phyloP scores from a whole-genome alignment of 345 rosid species.

The Citrus medica region DNA sequence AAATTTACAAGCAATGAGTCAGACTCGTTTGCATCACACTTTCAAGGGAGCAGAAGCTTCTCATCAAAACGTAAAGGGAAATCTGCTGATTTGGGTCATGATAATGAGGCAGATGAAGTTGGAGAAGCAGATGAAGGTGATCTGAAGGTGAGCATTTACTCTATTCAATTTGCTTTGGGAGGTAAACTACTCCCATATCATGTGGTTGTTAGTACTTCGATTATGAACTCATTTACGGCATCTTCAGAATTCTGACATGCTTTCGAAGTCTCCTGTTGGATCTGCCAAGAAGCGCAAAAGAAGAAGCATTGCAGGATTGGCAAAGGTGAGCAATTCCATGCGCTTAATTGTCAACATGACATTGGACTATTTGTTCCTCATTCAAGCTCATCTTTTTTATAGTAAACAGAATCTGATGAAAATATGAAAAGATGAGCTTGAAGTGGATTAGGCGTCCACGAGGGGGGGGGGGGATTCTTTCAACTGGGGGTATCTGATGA shows the following conservation, averaged over 20 bases:
- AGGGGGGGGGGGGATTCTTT: background rate
- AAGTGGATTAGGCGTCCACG: background rate
- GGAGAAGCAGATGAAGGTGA: constrained; percentile 46
- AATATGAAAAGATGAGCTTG: background rate
- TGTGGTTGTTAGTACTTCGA: constrained; percentile 3
- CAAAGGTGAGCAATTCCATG: constrained; percentile 48
- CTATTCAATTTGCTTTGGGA: constrained; percentile 6
- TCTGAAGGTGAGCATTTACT: constrained; percentile 44
- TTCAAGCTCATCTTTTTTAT: background rate
- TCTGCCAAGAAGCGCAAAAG: constrained; percentile 71
- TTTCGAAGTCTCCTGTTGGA: constrained; percentile 50
- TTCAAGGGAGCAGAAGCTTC: constrained; percentile 37
- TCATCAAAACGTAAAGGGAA: constrained; percentile 38
- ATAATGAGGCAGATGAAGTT: constrained; percentile 40
- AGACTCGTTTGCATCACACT: constrained; percentile 32
- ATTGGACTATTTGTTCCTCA: background rate
- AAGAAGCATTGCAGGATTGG: constrained; percentile 63
- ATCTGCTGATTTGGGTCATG: constrained; percentile 37
- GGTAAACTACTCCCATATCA: background rate
- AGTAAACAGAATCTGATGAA: background rate
- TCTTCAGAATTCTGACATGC: constrained; percentile 32
- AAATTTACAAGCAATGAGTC: constrained; percentile 31
- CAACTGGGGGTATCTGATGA: background rate
- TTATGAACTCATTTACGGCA: constrained; percentile 10
- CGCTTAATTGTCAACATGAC: background rate